Conservation (phyloP, 352 stramenopile species). For the Pythium plurisporium region DNA sequence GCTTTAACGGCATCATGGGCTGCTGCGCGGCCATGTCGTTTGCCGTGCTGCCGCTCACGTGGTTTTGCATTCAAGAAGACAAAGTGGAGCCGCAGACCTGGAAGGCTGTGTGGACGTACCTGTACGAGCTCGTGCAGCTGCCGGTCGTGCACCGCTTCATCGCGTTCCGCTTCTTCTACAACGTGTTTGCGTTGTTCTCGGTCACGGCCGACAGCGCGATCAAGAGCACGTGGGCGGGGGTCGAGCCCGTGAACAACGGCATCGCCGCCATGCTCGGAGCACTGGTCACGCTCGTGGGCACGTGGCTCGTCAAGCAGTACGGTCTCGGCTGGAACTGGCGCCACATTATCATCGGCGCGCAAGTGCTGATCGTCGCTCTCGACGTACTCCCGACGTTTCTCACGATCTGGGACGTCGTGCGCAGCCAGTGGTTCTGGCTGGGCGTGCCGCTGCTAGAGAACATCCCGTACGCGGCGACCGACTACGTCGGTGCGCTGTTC, state of each 20-base stretch:
- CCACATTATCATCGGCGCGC: constrained; percentile 30
- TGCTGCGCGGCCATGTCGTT: constrained; percentile 33
- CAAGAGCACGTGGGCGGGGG: constrained; percentile 45
- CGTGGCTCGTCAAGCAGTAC: constrained; percentile 38
- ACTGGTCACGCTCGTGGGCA: constrained; percentile 33
- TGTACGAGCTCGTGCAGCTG: constrained; percentile 55
- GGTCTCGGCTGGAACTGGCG: constrained; percentile 60
- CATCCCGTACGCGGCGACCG: constrained; percentile 40
- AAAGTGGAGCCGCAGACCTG: constrained; percentile 18
- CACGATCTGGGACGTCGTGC: constrained; percentile 64
- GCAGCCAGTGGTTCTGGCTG: constrained; percentile 68
- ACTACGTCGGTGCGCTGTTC: constrained; percentile 44
- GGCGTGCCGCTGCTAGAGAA: constrained; percentile 49
- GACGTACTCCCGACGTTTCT: constrained; percentile 47
- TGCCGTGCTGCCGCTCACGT: constrained; percentile 32
- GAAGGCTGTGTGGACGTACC: constrained; percentile 17
- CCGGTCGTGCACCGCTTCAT: constrained; percentile 32
- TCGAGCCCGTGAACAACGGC: constrained; percentile 53
- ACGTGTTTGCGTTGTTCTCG: constrained; percentile 36
- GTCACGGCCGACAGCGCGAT: constrained; percentile 46
- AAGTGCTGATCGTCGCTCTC: constrained; percentile 40
- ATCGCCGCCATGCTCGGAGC: constrained; percentile 43
- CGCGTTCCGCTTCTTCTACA: constrained; percentile 27
- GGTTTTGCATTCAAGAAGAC: constrained; percentile 52
- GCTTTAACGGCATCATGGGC: constrained; percentile 49